Evolutionary conservation across 2,329 filamentous ascomycete species (phyloP).

Genomic region (Chaetomium globosum): DNA sequence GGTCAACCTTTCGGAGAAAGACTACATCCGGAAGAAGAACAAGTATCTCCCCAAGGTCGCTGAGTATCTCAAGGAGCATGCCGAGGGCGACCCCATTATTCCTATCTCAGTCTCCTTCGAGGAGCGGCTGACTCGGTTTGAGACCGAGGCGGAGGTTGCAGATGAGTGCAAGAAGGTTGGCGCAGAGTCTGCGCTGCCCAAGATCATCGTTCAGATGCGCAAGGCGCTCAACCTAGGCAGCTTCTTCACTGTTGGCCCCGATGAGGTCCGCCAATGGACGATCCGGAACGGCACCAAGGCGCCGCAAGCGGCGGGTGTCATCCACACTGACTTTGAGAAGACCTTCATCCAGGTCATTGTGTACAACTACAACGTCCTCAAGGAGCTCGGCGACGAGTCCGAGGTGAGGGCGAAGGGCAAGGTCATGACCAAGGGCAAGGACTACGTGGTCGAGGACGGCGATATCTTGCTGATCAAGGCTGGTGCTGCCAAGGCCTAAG

Average conservation of each 20-base stretch:
- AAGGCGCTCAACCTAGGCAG: constrained; percentile 85
- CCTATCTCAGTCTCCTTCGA: constrained; percentile 92
- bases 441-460: constrained; percentile 86
- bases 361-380: constrained; percentile 81
- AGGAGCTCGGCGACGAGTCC: constrained; percentile 85
- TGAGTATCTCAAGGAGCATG: constrained; percentile 93
- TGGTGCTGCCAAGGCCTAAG: constrained; percentile 72
- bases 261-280: constrained; percentile 98
- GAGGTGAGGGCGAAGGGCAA: constrained; percentile 90
- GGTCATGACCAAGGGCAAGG: constrained; percentile 97
- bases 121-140: constrained; percentile 82
- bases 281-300: constrained; percentile 95
- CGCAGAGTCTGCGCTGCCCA: constrained; percentile 85
- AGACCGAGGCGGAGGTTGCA: constrained; percentile 71
- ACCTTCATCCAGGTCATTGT: constrained; percentile 97
- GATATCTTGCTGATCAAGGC: constrained; percentile 87
- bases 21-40: constrained; percentile 99
- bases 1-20: constrained; percentile 94
- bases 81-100: constrained; percentile 84
- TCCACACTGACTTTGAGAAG: constrained; percentile 98
- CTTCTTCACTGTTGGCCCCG: constrained; percentile 95
- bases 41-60: constrained; percentile 94
- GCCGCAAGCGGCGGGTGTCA: constrained; percentile 95
- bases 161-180: constrained; percentile 89
- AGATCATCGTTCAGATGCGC: constrained; percentile 91